Conservation (phyloP, 129 eudicot genomes). For the Artemisia argyi region DNA sequence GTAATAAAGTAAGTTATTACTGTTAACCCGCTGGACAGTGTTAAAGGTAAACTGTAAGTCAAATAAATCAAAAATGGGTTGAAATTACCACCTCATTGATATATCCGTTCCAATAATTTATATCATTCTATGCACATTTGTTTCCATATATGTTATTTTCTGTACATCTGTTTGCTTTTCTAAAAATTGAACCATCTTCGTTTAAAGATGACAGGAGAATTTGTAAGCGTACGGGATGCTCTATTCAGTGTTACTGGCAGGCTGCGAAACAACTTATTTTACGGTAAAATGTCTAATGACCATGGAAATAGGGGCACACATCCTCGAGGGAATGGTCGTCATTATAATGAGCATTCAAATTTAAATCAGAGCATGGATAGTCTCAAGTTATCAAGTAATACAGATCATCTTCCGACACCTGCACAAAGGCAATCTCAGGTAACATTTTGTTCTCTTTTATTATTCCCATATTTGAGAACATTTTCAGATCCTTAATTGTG, state of each 20-base stretch:
- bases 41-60: neutral
- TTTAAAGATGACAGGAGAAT: conserved; percentile 69
- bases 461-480: neutral
- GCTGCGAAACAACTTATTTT: conserved; percentile 52
- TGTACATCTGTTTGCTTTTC: neutral
- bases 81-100: neutral
- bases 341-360: conserved; percentile 30
- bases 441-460: conserved; percentile 10
- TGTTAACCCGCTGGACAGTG: neutral
- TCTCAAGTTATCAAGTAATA: conserved; percentile 45
- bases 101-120: conserved; percentile 2
- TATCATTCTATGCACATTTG: neutral
- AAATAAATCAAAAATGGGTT: neutral
- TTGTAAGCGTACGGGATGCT: conserved; percentile 66
- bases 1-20: neutral
- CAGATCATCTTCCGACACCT: conserved; percentile 37
- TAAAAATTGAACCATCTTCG: conserved; percentile 4
- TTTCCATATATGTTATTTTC: neutral
- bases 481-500: conserved; percentile 8
- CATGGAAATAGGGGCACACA: conserved; percentile 29
- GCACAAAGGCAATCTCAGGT: conserved; percentile 47
- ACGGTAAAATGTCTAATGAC: conserved; percentile 38
- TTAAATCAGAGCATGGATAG: conserved; percentile 42
- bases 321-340: conserved; percentile 36
- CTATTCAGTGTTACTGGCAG: conserved; percentile 59